phyloP scores from a whole-genome alignment of 2,329 filamentous ascomycete species.

The Nothomitra cinnamomea region DNA sequence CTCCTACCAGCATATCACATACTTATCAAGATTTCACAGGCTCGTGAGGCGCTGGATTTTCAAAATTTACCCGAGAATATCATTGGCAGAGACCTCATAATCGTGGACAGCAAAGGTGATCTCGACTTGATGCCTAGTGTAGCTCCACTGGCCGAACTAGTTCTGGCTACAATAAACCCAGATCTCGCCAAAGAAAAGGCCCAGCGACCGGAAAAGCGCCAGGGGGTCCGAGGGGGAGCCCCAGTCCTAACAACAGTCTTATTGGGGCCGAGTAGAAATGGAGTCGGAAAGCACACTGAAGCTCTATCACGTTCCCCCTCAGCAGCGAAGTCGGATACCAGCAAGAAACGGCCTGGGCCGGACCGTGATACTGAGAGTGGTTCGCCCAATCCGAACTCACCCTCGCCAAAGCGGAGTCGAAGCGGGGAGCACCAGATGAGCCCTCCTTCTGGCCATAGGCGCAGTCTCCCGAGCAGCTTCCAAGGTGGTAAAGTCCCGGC shows the following conservation, averaged over 20 bases:
- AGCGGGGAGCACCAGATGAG: neutral
- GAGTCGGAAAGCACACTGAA: neutral
- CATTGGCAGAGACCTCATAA: neutral
- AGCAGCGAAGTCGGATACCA: no score
- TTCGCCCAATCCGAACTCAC: neutral
- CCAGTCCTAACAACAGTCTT: neutral
- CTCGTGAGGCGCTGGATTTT: neutral
- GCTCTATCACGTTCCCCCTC: neutral
- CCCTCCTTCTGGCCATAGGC: neutral
- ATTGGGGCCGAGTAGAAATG: neutral
- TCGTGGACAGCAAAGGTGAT: neutral
- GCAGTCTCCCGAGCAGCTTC: neutral
- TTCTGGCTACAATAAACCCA: slow-evolving; percentile 2
- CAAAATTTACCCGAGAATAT: neutral
- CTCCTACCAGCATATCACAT: neutral
- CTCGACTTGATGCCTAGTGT: neutral
- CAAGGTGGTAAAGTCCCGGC: neutral
- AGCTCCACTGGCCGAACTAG: neutral
- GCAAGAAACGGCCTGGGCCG: neutral
- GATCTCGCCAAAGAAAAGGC: neutral
- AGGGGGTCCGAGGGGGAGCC: no score
- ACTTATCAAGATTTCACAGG: neutral
- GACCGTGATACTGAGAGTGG: neutral
- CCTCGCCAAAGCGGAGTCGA: neutral
- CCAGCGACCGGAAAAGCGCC: neutral